A percentile compares a stretch with the other conserved stretches of the same genome.
Conservation (phyloP, 352 stramenopile genomes). For the Phytophthora pluvialis region DNA sequence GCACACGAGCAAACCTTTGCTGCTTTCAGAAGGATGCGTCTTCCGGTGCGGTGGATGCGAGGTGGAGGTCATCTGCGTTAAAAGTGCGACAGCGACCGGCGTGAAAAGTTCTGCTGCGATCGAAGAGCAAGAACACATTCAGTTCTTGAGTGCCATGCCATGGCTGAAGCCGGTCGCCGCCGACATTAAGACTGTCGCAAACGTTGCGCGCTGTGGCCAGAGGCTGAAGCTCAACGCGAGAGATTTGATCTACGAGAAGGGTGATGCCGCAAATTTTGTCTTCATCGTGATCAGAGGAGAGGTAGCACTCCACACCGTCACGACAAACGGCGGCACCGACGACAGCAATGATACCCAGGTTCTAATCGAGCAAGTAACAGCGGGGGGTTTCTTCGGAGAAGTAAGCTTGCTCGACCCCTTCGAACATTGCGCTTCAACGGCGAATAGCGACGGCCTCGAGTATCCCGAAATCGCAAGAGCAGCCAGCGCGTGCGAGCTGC, state of each 20-base stretch:
- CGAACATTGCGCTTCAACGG: neutral
- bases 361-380: constrained; percentile 42
- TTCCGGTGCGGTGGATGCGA: constrained; percentile 68
- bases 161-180: constrained; percentile 67
- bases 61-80: constrained; percentile 69
- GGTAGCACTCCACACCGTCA: constrained; percentile 36
- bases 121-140: constrained; percentile 52
- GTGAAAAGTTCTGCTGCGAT: constrained; percentile 9
- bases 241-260: constrained; percentile 65
- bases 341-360: neutral
- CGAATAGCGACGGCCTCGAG: constrained; percentile 33
- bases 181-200: constrained; percentile 54
- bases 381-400: constrained; percentile 71
- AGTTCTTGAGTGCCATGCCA: constrained; percentile 54
- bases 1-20: constrained; percentile 72
- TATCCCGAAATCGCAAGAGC: constrained; percentile 60
- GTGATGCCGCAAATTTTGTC: constrained; percentile 63
- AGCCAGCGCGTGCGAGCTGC: constrained; percentile 38
- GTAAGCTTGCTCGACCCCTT: constrained; percentile 41
- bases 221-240: constrained; percentile 47
- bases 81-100: constrained; percentile 19
- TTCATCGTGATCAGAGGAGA: constrained; percentile 71
- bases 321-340: neutral
- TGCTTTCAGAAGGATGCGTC: constrained; percentile 70
- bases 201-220: constrained; percentile 54